Evolutionary conservation across 148 eudicot species (phyloP).

Genomic region (Nyssa sinensis): DNA sequence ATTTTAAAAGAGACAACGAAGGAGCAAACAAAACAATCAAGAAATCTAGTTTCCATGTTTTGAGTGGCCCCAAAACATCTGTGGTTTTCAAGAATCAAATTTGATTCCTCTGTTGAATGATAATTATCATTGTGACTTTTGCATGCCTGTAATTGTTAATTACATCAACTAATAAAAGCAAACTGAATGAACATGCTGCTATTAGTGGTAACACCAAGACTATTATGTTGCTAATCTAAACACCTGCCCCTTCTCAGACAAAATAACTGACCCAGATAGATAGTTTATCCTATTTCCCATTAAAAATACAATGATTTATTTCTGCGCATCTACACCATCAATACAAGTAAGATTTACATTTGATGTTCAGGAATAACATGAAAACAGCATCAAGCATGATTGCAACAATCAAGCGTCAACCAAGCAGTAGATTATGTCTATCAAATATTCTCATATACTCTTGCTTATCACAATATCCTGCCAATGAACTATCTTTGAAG

Average conservation of each 20-base stretch:
- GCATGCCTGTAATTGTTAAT: neutral
- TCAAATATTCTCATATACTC: too few relatives aligned
- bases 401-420: neutral
- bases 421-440: neutral
- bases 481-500: neutral
- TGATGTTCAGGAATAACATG: neutral
- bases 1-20: too few relatives aligned
- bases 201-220: neutral
- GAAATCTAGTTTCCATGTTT: neutral
- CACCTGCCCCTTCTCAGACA: conserved; percentile 4
- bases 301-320: neutral
- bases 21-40: neutral
- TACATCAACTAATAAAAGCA: conserved; percentile 6
- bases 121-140: neutral
- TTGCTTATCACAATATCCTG: neutral
- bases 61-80: neutral
- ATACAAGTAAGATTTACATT: neutral
- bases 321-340: neutral
- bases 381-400: conserved; percentile 6
- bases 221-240: neutral
- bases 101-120: neutral
- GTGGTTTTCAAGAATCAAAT: neutral
- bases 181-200: neutral
- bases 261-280: neutral
- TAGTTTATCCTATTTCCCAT: neutral